Base-by-base conservation (phyloP, 768 basidiomycete species). In the Phaeolepiota aurea region DNA sequence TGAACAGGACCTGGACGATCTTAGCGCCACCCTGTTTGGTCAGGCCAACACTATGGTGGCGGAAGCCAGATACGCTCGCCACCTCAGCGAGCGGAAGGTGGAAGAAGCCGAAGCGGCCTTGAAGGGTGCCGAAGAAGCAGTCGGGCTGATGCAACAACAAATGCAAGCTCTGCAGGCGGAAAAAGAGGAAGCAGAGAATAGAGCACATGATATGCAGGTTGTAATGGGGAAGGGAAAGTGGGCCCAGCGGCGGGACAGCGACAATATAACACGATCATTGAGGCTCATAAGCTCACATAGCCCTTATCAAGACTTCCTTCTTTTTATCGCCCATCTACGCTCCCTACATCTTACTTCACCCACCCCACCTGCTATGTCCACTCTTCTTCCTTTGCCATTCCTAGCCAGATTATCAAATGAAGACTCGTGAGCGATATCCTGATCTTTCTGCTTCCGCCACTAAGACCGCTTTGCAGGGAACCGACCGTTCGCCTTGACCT, bases 31-130 rank as follows among this genome's bases (percentile, higher is more conserved):
- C 36, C 67, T 99, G 13, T 99, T 99, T 54, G 75, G 77, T 38
- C 85, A 96, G 62, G 94, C 94, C 4, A 98, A 99, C 57, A 82
- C 74, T 4, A 99, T 99, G 96, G 94, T 98, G n/a, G 90, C 88
- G 0, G 86, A 90, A 55, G 94, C 93, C 15, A 76, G 92, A 12
- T 72, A 80, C 44, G 80, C 83, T 3, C 65, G 57, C 45, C 61
- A 68, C 23, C 54, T 69, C 46, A 82, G 86, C 68, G 74, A 91
- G 53, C 71, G 80, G 31, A 86, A 87, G 53, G 78, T 83, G 1
- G 74, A 76, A 44, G 79, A 80, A 21, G 80, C 88, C 9, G 87
- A 94, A 58, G 66, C 69, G 16, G 83, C 87, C 5, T 58, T 93
- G 44, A 79, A 74, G 49, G 76, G 78, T n/a, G 87, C 90, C 0